Evolutionary conservation across 192 early-diverging fungal genomes (phyloP), one percentile per base, ranked within the genome.

Genomic region (Podila clonocystis): DNA sequence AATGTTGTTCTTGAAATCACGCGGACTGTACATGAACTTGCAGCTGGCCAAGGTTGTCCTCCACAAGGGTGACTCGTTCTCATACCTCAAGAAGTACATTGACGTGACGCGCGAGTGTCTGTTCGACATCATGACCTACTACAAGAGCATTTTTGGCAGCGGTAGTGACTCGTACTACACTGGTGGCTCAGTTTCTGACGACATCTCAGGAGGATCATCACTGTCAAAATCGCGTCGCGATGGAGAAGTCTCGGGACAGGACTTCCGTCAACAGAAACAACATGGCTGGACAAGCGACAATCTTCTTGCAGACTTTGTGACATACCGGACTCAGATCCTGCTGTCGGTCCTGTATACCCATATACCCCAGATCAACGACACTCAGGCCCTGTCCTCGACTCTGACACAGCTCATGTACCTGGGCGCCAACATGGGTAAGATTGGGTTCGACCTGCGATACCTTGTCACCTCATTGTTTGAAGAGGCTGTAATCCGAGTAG

Each of bases 41-140:
- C 86, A 87, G 13, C 33, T 95, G 1, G 70, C 83, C 5, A 83
- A 87, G 33, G 67, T 92, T 29, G 80, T 86, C 15, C 86, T 85
- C 59, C 75, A 87, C 67, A 87, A 73, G 50, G 73, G 73, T 9
- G 84, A 86, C 48, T 83, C 90, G 5, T 89, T 87, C 33, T 90
- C 92, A 9, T 92, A 89, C 64, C 58, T 96, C 29, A 94, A 92
- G 61, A 86, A 89, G 66, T 95, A 92, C 65, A 88, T 95, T 36
- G 95, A 95, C 73, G 83, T 93, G 4, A 87, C 89, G n/a, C 87
- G 94, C 52, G 94, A 95, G 69, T 86, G 91, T 65, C 86, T 95
- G 57, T 92, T 95, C 76, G 94, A 96, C 66, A 93, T 94, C 50
- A 85, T 94, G 59, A 93, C 89, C 15, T 94, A 96, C 59, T 96